Conservation (phyloP, 2,329 filamentous ascomycete species). For the Tolypocladium cylindrosporum region DNA sequence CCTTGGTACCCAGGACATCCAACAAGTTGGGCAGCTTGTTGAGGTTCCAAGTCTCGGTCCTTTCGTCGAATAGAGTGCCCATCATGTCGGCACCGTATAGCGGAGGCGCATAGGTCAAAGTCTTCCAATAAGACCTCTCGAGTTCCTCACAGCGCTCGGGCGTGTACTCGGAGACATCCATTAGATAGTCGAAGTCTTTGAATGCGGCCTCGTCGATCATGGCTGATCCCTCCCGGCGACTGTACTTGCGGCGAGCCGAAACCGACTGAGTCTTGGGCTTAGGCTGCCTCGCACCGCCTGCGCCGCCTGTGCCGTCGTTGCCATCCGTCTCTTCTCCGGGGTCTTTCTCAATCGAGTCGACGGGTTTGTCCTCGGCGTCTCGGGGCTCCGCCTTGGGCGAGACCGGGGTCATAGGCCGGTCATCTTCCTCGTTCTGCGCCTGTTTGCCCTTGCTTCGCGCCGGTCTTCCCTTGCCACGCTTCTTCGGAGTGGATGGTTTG, state of each 20-base stretch:
- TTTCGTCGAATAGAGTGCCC: slow-evolving; percentile 85
- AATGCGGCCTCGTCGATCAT: slow-evolving; percentile 85
- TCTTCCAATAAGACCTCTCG: slow-evolving; percentile 95
- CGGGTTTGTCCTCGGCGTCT: slow-evolving; percentile 19
- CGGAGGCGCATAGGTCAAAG: slow-evolving; percentile 85
- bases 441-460: slow-evolving; percentile 26
- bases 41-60: slow-evolving; percentile 80
- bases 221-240: slow-evolving; percentile 66
- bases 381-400: slow-evolving; percentile 36
- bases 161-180: slow-evolving; percentile 82
- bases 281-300: slow-evolving; percentile 35
- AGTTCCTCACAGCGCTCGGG: slow-evolving; percentile 88
- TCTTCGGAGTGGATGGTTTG: slow-evolving; percentile 24
- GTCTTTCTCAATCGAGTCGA: slow-evolving; percentile 42
- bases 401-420: slow-evolving; percentile 48
- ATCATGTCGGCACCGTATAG: slow-evolving; percentile 96
- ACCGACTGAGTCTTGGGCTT: slow-evolving; percentile 63
- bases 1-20: slow-evolving; percentile 88
- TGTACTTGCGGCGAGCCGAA: slow-evolving; percentile 79
- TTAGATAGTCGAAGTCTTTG: slow-evolving; percentile 80
- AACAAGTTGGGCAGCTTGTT: slow-evolving; percentile 89
- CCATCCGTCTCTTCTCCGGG: slow-evolving; percentile 32
- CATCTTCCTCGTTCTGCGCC: slow-evolving; percentile 31
- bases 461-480: slow-evolving; percentile 29
- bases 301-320: slow-evolving; percentile 41